A percentile compares a stretch with the other conserved stretches of the same genome.
Conservation (phyloP, 306 rosid species). For the Vigna mungo region DNA sequence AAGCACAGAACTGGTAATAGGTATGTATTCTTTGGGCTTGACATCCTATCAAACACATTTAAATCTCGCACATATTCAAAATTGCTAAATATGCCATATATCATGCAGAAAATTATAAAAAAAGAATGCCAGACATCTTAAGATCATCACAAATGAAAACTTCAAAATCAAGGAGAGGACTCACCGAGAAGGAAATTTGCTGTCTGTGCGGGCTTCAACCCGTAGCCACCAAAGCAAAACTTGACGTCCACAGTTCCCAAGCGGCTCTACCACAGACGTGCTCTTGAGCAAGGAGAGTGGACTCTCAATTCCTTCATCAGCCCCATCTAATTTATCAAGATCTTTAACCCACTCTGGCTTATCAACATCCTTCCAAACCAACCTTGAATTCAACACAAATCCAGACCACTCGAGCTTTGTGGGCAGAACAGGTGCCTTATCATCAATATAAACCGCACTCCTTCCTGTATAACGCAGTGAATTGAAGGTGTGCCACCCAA, state of each 20-base stretch:
- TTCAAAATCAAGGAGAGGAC: constrained; percentile 41
- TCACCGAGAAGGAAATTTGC: constrained; percentile 94
- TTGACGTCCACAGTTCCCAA: constrained; percentile 94
- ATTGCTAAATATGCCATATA: constrained; percentile 1
- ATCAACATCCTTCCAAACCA: constrained; percentile 82
- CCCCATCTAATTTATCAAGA: constrained; percentile 64
- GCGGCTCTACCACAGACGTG: constrained; percentile 84
- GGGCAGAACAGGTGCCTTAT: constrained; percentile 83
- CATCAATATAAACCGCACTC: constrained; percentile 82
- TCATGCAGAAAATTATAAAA: not conserved
- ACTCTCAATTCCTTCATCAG: constrained; percentile 66
- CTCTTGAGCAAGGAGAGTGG: constrained; percentile 89
- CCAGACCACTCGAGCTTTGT: constrained; percentile 95
- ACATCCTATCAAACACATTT: not conserved
- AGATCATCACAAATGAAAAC: not conserved
- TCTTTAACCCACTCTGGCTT: constrained; percentile 90
- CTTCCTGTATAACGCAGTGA: constrained; percentile 67
- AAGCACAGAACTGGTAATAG: not conserved
- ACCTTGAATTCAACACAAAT: constrained; percentile 86
- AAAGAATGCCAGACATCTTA: not conserved
- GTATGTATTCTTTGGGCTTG: not conserved
- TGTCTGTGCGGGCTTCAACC: constrained; percentile 97
- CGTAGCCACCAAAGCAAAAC: constrained; percentile 97
- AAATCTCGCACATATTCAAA: constrained; percentile 26
- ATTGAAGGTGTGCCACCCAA: constrained; percentile 98